These are phyloP conservation scores for Podospora fimiseda DNA, from an alignment of 495 filamentous ascomycete species.

Conservation along the genomic window DNA sequence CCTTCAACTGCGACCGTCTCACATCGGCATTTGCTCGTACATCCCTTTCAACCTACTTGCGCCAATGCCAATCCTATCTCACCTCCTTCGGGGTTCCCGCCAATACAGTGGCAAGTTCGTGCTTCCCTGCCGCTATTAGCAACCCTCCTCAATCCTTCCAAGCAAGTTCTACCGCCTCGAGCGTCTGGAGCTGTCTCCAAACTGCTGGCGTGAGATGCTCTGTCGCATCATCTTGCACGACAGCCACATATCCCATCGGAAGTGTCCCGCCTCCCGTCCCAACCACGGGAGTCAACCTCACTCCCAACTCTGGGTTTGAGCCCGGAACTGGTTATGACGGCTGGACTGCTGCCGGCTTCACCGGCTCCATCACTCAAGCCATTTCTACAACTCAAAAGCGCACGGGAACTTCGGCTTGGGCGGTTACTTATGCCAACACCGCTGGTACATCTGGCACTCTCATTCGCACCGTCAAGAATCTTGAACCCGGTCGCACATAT, in stretches of 20 bases:
- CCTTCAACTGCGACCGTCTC: background rate
- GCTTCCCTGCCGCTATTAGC: conserved; percentile 6
- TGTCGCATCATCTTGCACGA: background rate
- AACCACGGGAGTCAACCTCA: conserved; percentile 4
- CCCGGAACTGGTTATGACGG: no score
- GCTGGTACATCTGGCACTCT: background rate
- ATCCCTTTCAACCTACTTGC: background rate
- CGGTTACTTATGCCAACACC: background rate
- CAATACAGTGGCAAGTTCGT: background rate
- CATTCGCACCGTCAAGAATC: background rate
- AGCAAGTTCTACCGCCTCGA: conserved; percentile 4
- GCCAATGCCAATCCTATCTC: background rate
- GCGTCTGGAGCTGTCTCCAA: conserved; percentile 5
- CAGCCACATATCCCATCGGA: conserved; percentile 1
- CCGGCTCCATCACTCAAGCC: background rate
- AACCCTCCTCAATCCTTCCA: background rate
- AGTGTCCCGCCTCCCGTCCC: background rate
- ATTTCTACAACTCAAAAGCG: background rate
- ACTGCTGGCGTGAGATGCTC: conserved; percentile 2
- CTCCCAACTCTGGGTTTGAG: conserved; percentile 6
- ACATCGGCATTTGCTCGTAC: background rate
- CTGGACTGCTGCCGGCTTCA: no score
- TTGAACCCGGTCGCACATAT: background rate
- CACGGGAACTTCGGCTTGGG: background rate
- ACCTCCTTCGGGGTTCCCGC: conserved; percentile 3